Evolutionary conservation across 2,329 filamentous ascomycete genomes (phyloP).

Genomic region (Monosporascus sp.): DNA sequence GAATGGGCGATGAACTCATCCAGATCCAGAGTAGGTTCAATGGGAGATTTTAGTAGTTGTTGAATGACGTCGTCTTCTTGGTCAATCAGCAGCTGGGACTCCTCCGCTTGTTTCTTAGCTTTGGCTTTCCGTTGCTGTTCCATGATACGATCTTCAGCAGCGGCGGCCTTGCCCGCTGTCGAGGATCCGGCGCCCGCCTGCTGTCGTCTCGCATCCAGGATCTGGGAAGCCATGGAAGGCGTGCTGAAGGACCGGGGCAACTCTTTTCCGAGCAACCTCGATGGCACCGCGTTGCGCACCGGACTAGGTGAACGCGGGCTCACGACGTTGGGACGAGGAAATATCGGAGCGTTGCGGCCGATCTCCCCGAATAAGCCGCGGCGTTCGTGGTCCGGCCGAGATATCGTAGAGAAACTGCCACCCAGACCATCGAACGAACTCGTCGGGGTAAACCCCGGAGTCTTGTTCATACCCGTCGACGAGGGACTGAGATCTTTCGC

Average conservation of each 20-base stretch:
- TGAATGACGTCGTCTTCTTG: slow-evolving; percentile 68
- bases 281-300: slow-evolving; percentile 53
- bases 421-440: slow-evolving; percentile 50
- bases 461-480: slow-evolving; percentile 37
- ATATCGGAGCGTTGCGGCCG: slow-evolving; percentile 43
- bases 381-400: slow-evolving; percentile 39
- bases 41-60: slow-evolving; percentile 52
- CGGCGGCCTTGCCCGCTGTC: slow-evolving; percentile 33
- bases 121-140: slow-evolving; percentile 46
- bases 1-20: slow-evolving; percentile 64
- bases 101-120: slow-evolving; percentile 52
- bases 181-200: slow-evolving; percentile 33
- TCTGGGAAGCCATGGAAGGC: slow-evolving; percentile 52
- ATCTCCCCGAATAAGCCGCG: slow-evolving; percentile 51
- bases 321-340: slow-evolving; percentile 48
- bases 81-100: slow-evolving; percentile 54
- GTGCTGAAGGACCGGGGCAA: slow-evolving; percentile 54
- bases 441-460: slow-evolving; percentile 50
- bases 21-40: slow-evolving; percentile 56
- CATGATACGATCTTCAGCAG: slow-evolving; percentile 42
- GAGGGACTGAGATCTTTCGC: slow-evolving; percentile 57
- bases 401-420: slow-evolving; percentile 43
- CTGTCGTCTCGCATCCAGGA: slow-evolving; percentile 38
- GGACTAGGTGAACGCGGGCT: slow-evolving; percentile 71
- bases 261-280: slow-evolving; percentile 44